phyloP scores from a whole-genome alignment of 2,329 filamentous ascomycete species.

The Lachnellula suecica region DNA sequence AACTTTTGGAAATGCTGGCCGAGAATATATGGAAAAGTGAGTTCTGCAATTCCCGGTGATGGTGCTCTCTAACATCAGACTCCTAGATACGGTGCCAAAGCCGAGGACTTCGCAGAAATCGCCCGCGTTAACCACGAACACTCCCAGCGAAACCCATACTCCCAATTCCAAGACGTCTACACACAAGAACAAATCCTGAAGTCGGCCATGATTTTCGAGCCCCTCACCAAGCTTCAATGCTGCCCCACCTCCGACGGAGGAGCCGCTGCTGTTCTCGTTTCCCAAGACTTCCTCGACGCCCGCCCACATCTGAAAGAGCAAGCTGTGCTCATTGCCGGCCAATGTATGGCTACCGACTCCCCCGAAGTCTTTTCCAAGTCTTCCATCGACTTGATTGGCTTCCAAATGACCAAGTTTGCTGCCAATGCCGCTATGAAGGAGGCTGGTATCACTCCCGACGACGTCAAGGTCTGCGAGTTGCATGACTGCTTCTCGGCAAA shows the following conservation, averaged over 20 bases:
- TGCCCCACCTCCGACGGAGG: conserved; percentile 94
- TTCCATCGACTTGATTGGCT: conserved; percentile 87
- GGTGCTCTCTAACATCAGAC: conserved; percentile 5
- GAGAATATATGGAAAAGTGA: conserved; percentile 92
- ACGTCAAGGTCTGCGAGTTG: conserved; percentile 84
- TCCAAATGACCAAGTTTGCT: conserved; percentile 77
- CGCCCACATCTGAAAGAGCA: conserved; percentile 78
- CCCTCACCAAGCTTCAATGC: conserved; percentile 97
- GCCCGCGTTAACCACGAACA: conserved; percentile 90
- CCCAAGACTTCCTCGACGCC: conserved; percentile 82
- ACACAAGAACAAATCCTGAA: conserved; percentile 78
- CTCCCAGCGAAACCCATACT: conserved; percentile 90
- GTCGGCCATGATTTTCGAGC: conserved; percentile 75
- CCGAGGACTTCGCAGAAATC: conserved; percentile 92
- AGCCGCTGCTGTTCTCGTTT: conserved; percentile 85
- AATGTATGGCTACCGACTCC: conserved; percentile 82
- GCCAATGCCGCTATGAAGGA: conserved; percentile 69
- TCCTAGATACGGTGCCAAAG: conserved; percentile 74
- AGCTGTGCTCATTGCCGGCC: conserved; percentile 87
- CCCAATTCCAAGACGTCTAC: conserved; percentile 95
- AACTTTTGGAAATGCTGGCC: conserved; percentile 91
- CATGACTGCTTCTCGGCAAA: conserved; percentile 98
- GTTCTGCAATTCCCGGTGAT: conserved; percentile 30
- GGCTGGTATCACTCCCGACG: conserved; percentile 65
- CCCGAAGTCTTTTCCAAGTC: conserved; percentile 75